Percentiles rank a stretch among this genome's conserved stretches.
These are phyloP conservation scores for Aphanomyces astaci DNA, from an alignment of 352 stramenopile genomes.

Conservation along the genomic window DNA sequence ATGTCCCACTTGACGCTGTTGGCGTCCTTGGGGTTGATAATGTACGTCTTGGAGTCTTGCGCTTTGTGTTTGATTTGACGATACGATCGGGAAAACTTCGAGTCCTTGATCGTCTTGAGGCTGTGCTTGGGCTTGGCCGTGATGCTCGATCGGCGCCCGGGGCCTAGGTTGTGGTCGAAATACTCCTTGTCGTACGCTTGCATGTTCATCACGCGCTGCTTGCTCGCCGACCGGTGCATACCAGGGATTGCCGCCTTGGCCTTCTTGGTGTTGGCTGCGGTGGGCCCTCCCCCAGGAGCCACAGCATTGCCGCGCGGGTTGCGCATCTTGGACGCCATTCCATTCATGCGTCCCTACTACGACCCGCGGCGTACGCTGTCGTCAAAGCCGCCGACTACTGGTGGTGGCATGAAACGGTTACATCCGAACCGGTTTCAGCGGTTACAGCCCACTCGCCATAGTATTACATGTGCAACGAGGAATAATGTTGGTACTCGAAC, in stretches of 20 bases:
- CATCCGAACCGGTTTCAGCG: too few relatives aligned
- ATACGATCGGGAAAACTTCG: neutral
- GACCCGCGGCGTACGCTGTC: too few relatives aligned
- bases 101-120: neutral
- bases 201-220: neutral
- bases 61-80: slow-evolving; percentile 1
- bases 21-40: slow-evolving; percentile 12
- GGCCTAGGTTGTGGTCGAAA: neutral
- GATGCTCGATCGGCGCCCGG: neutral
- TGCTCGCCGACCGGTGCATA: slow-evolving; percentile 3
- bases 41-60: slow-evolving; percentile 5
- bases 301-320: neutral
- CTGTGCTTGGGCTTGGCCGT: neutral
- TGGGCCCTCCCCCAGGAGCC: neutral
- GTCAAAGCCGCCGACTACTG: too few relatives aligned
- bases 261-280: neutral
- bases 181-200: neutral
- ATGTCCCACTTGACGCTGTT: slow-evolving; percentile 27
- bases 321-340: neutral
- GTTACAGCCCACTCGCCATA: too few relatives aligned
- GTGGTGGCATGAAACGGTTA: too few relatives aligned
- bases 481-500: too few relatives aligned
- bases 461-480: too few relatives aligned
- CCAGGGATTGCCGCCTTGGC: neutral
- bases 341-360: too few relatives aligned